Base-by-base conservation (phyloP, 352 stramenopile species). In the Phytophthora chlamydospora region DNA sequence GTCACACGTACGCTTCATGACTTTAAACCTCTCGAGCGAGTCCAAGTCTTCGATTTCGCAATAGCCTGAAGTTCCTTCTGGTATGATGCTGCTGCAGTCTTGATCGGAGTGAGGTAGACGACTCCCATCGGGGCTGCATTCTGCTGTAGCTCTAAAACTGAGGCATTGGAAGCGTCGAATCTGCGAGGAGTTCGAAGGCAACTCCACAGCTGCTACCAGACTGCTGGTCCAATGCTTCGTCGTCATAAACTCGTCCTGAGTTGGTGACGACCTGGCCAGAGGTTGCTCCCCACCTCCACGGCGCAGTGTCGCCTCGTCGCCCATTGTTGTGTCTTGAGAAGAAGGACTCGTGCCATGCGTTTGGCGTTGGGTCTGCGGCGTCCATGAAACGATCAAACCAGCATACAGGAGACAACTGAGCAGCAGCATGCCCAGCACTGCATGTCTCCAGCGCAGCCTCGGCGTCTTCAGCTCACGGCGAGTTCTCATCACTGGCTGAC, bases 1-100 rank as follows among this genome's bases (percentile, higher is more conserved):
- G 19, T 39, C 35, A 52, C 77, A 87, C 10, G 60, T 61, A 0
- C 36, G 49, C 44, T 64, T 53, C 61, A 85, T 76, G 16, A 76
- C 47, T 46, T 58, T 71, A 40, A 80, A 56, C 7, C 54, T 62
- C 16, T 68, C 49, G 14, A 70, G 68, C 0, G 66, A 68, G 17
- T 64, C 44, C 4, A 42, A 10, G 36, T 68, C 61, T 24, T 66
- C 42, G 4, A 69, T 42, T 34, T 69, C 61, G 19, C 61, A 69
- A 29, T 66, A 69, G 27, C 61, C 61, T 4, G 61, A 27, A 11
- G 55, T 57, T 17, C 55, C 49, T 11, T 51, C 48, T 0, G 55
- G 54, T 51, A 69, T 62, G 33, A 46, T 36, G 14, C 43, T 58
- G 40, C 51, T 46, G 21, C 61, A 69, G 36, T 44, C 39, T 45